Evolutionary conservation across 1,284 basidiomycete genomes (phyloP).

Genomic region (Malassezia furfur): DNA sequence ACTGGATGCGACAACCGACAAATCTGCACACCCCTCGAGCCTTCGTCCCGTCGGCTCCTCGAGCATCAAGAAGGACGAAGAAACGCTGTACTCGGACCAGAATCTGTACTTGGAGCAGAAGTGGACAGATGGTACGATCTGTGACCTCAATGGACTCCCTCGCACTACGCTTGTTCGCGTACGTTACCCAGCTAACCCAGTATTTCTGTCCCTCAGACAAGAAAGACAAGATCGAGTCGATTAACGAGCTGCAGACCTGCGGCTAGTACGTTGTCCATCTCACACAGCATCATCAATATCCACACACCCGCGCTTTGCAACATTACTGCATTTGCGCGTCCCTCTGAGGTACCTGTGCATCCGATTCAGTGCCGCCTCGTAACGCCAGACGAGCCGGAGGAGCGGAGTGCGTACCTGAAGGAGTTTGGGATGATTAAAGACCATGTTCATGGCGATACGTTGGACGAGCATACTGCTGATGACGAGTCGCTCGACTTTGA

Average conservation of each 20-base stretch:
- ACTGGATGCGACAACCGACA: background rate
- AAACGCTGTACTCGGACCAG: background rate
- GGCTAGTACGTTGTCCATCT: conserved; percentile 7
- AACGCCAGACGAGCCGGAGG: conserved; percentile 4
- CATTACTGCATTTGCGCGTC: background rate
- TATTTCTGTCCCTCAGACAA: conserved; percentile 5
- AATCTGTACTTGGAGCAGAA: background rate
- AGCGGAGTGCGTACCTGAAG: background rate
- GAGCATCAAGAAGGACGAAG: background rate
- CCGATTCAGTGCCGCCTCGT: conserved; percentile 9
- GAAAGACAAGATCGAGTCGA: background rate
- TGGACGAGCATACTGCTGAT: no score
- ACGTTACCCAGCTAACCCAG: conserved; percentile 5
- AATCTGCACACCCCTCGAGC: background rate
- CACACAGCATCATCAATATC: conserved; percentile 4
- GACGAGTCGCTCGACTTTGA: no score
- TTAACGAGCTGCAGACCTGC: conserved; percentile 11
- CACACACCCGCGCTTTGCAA: background rate
- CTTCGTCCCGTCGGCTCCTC: background rate
- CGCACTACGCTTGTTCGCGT: conserved; percentile 5
- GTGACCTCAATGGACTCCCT: conserved; percentile 14
- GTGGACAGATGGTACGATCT: conserved; percentile 7
- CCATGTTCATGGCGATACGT: no score
- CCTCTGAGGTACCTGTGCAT: background rate
- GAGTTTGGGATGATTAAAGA: background rate